Evolutionary conservation across 768 basidiomycete species (phyloP), one percentile per base, ranked within the genome.

Genomic region (Solioccasus polychromus): DNA sequence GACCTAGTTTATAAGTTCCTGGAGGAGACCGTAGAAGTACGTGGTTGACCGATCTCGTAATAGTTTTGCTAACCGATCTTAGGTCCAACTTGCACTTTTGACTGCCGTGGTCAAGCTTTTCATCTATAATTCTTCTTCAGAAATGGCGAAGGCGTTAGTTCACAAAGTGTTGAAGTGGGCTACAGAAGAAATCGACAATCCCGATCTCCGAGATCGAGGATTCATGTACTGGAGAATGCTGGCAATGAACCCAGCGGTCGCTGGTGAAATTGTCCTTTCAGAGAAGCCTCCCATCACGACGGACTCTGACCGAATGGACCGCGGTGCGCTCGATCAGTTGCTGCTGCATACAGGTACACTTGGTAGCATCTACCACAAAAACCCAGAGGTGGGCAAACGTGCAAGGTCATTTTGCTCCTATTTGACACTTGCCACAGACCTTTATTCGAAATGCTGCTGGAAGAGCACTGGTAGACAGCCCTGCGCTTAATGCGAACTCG

Each of bases 161-260:
- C 91, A 92, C 62, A 96, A 93, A 61, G 88, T 98, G 6, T 74
- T 99, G 35, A 97, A 98, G 62, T 92, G 91, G 85, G 85, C 92
- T 11, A 99, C 96, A 7, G 95, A 99, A 64, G 90, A 96, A 54
- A 83, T 96, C 44, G 96, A 99, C 64, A 99, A 99, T 61, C 96
- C 96, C 8, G 96, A 99, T 72, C 74, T 99, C 18, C 80, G 96
- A 26, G 96, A 99, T 67, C 76, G 96, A 50, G 96, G 96, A 3
- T 98, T 94, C 72, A 98, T 99, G 88, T 99, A 98, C 69, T 99
- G 96, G 96, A 83, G 96, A 30, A 77, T 99, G 70, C 78, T 98
- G 35, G 94, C 95, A 8, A 85, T 92, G 58, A 92, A 96, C 61
- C 92, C 94, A 2, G 71, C 83, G 8, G 85, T 85, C 0, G 94